phyloP scores from a whole-genome alignment of 495 filamentous ascomycete species.

The Hapsidospora chrysogenum region DNA sequence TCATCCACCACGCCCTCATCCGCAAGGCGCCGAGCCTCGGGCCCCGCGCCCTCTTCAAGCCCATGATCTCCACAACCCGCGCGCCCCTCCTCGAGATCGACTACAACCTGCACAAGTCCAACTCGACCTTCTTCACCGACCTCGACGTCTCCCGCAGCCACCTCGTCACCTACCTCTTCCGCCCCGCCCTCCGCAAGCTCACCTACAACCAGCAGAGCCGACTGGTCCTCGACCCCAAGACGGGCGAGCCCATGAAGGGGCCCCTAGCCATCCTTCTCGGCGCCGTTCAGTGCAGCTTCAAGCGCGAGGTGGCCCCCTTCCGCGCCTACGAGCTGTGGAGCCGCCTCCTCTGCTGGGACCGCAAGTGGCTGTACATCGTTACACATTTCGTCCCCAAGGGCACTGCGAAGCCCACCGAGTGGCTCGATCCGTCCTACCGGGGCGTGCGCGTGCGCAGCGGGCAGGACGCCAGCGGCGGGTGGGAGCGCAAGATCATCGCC shows the following conservation, averaged over 20 bases:
- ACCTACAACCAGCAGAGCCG: slow-evolving; percentile 22
- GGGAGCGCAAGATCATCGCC: slow-evolving; percentile 44
- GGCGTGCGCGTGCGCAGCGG: slow-evolving; percentile 7
- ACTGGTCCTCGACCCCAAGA: slow-evolving; percentile 22
- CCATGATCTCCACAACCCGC: slow-evolving; percentile 40
- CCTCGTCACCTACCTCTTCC: slow-evolving; percentile 36
- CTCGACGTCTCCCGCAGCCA: slow-evolving; percentile 57
- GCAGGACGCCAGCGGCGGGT: slow-evolving; percentile 23
- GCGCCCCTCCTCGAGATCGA: slow-evolving; percentile 53
- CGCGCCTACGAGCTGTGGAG: slow-evolving; percentile 58
- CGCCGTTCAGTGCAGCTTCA: slow-evolving; percentile 49
- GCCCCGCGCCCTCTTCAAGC: slow-evolving; percentile 43
- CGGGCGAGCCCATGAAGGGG: slow-evolving; percentile 14
- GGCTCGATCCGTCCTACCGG: slow-evolving; percentile 10
- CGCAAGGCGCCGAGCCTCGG: slow-evolving; percentile 18
- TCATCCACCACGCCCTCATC: slow-evolving; percentile 39
- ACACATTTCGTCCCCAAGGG: slow-evolving; percentile 41
- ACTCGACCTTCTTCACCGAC: slow-evolving; percentile 71
- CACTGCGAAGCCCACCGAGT: slow-evolving; percentile 28
- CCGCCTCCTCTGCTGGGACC: slow-evolving; percentile 53
- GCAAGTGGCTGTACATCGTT: slow-evolving; percentile 33
- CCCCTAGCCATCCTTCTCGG: slow-evolving; percentile 46
- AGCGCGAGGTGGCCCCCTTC: slow-evolving; percentile 51
- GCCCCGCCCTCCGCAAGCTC: slow-evolving; percentile 22
- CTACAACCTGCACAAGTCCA: slow-evolving; percentile 75